These are phyloP conservation scores for Forsythia suspensa DNA, from an alignment of 257 asterid genomes.

Conservation along the genomic window DNA sequence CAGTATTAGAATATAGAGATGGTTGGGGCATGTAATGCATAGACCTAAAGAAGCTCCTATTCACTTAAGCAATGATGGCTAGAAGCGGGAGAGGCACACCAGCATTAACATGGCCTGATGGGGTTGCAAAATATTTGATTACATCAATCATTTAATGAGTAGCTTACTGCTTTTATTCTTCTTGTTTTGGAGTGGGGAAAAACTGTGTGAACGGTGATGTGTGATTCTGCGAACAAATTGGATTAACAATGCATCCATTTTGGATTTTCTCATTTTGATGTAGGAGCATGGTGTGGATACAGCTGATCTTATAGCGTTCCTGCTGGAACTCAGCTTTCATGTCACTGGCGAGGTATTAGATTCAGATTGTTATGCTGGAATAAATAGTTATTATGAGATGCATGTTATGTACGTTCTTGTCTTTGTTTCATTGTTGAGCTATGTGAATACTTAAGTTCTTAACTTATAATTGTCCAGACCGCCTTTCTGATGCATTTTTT, in stretches of 20 bases:
- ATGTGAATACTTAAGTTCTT: neutral
- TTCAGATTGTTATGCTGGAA: conserved; percentile 13
- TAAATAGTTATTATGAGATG: conserved; percentile 2
- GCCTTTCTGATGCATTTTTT: neutral
- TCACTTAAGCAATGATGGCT: neutral
- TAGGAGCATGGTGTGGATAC: conserved; percentile 95
- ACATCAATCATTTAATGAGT: neutral
- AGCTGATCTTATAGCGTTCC: conserved; percentile 88
- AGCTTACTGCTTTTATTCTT: neutral
- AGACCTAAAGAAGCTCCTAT: neutral
- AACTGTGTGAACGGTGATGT: neutral
- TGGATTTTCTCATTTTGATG: conserved; percentile 25
- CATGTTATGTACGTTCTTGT: neutral
- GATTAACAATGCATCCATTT: neutral
- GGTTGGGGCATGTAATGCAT: neutral
- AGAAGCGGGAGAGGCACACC: neutral
- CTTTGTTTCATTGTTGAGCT: conserved; percentile 1
- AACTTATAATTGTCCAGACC: conserved; percentile 5
- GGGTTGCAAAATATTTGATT: neutral
- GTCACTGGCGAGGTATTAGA: conserved; percentile 81
- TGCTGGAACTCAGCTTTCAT: conserved; percentile 97
- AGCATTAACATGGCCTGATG: neutral
- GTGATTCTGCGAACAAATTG: neutral
- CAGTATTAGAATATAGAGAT: neutral
- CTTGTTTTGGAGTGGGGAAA: neutral